Evolutionary conservation across 2,329 filamentous ascomycete genomes (phyloP).

Genomic region (Diaporthe humulicola): DNA sequence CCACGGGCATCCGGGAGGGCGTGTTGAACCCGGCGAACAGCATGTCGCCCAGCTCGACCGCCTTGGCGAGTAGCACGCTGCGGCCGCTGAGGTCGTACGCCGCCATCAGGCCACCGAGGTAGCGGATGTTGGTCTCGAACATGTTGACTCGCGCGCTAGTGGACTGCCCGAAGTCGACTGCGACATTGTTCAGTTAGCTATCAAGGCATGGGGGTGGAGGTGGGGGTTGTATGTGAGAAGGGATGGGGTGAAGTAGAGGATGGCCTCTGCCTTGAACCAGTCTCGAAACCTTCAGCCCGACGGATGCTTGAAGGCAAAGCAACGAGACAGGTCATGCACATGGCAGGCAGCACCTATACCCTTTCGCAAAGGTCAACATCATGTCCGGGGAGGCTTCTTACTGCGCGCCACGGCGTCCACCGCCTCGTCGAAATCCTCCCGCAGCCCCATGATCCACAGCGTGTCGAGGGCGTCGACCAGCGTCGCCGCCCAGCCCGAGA

Average conservation of each 20-base stretch:
- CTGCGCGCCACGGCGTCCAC: constrained; percentile 52
- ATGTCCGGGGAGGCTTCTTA: background rate
- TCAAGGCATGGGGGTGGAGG: background rate
- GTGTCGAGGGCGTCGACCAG: constrained; percentile 66
- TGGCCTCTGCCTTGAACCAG: background rate
- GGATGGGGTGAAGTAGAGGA: background rate
- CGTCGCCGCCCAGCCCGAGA: constrained; percentile 65
- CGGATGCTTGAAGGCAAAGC: background rate
- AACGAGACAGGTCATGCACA: background rate
- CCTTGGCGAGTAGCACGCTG: constrained; percentile 56
- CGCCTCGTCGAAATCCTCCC: constrained; percentile 62
- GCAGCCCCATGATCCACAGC: constrained; percentile 63
- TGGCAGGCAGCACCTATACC: background rate
- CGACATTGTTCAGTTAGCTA: background rate
- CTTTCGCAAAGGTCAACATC: background rate
- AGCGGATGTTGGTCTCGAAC: constrained; percentile 61
- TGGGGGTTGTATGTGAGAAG: background rate
- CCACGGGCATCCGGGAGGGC: constrained; percentile 59
- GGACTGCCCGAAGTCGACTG: constrained; percentile 58
- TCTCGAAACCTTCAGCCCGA: background rate
- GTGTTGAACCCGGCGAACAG: constrained; percentile 62
- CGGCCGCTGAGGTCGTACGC: constrained; percentile 50
- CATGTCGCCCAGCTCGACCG: constrained; percentile 60
- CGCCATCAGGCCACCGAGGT: constrained; percentile 56
- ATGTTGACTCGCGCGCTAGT: constrained; percentile 52